Base-by-base conservation (phyloP, 2,329 filamentous ascomycete genomes). In the Trichoderma brevicompactum region DNA sequence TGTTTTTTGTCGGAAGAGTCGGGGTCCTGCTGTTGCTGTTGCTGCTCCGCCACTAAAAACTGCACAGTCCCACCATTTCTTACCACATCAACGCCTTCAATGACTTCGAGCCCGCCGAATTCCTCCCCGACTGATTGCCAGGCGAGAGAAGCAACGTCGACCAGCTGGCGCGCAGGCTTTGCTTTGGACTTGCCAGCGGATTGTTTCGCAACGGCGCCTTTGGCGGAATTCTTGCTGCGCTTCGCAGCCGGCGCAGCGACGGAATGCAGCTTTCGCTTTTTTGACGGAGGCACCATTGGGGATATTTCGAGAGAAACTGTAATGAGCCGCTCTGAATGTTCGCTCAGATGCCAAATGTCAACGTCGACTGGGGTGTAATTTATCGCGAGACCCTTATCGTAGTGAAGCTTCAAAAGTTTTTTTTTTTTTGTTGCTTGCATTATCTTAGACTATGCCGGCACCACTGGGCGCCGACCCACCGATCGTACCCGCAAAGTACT, bases 101-200 rank as follows among this genome's bases (percentile, higher is more conserved):
- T 89, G 72, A 98, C 94, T 73, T 99, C 93, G 1, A 99, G 80
- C 0, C 92, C 93, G 72, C 89, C 96, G 76, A 99, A 97, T 0
- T 95, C 95, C 69, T 96, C 93, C n/a, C 92, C 92, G 78, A 97
- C 92, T 52, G 94, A 88, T 70, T 84, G 81, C 87, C 87, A 89
- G 74, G 79, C 75, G 49, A 89, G 77, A 1, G 82, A 77, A 68
- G 82, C 77, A 36, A 81, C 76, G 49, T 80, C 78, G 23, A 85
- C 78, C 2, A 79, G 73, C 44, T 68, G 69, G 48, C 69, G 73
- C 19, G 66, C 52, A 43, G 59, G 43, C 17, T 70, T 71, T 73
- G 23, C 49, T 52, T 69, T 46, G 1, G 46, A 9, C 1, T 67
- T 54, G 56, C 67, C 46, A 60, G 66, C 19, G 68, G 68, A 54